Conservation (phyloP, 2,329 filamentous ascomycete genomes). For the Talaromyces sp. region DNA sequence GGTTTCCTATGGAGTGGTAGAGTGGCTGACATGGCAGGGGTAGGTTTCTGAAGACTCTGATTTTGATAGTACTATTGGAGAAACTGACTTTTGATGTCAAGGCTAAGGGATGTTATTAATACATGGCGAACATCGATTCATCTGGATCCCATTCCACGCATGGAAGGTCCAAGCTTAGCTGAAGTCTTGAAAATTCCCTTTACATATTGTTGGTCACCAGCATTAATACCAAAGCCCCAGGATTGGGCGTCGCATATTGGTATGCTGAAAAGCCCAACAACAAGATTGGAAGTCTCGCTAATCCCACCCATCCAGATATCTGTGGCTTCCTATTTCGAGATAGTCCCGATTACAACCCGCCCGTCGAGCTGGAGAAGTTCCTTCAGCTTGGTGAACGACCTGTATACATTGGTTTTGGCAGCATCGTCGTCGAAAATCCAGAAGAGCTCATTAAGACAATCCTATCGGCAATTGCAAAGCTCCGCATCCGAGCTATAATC, state of each 20-base stretch:
- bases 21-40: conserved; percentile 10
- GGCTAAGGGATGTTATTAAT: conserved; percentile 53
- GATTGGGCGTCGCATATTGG: conserved; percentile 45
- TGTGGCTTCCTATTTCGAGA: conserved; percentile 53
- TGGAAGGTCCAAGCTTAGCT: conserved; percentile 41
- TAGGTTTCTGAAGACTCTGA: too few relatives aligned
- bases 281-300: background rate
- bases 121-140: conserved; percentile 42
- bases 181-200: conserved; percentile 43
- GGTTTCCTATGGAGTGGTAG: conserved; percentile 1
- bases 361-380: conserved; percentile 46
- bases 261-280: conserved; percentile 6
- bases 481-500: conserved; percentile 56
- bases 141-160: conserved; percentile 42
- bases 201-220: conserved; percentile 52
- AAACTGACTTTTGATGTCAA: conserved; percentile 29
- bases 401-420: conserved; percentile 61
- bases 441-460: conserved; percentile 48
- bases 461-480: conserved; percentile 49
- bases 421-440: conserved; percentile 58
- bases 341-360: conserved; percentile 41
- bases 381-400: conserved; percentile 52
- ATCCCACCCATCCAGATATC: conserved; percentile 29
- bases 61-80: too few relatives aligned
- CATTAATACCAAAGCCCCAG: conserved; percentile 43